These are phyloP conservation scores for Cyclotella kingstonii DNA, from an alignment of 108 stramenopile genomes.

Conservation along the genomic window DNA sequence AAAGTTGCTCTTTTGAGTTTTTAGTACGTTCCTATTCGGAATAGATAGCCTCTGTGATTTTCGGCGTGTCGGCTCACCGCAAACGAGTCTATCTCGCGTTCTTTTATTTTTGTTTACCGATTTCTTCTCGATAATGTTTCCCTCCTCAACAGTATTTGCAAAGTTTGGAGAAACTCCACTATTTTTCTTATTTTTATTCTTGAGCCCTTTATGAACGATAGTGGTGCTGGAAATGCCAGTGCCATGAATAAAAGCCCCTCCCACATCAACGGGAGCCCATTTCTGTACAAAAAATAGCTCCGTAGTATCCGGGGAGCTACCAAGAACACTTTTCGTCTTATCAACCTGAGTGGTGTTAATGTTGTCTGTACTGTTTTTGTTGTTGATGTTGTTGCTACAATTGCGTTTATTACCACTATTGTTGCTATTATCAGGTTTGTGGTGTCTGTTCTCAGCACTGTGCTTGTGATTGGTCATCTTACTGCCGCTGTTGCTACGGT, in stretches of 20 bases:
- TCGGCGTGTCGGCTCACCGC: neutral
- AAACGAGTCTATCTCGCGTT: neutral
- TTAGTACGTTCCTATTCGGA: neutral
- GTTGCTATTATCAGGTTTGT: too few relatives aligned
- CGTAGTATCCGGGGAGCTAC: neutral
- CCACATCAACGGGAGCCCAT: constrained; percentile 60
- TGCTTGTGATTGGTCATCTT: constrained; percentile 6
- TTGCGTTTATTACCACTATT: neutral
- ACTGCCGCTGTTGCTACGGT: neutral
- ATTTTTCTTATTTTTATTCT: too few relatives aligned
- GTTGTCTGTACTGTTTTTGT: constrained; percentile 10
- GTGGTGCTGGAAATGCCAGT: constrained; percentile 50
- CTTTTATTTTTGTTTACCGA: constrained; percentile 1
- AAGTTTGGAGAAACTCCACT: too few relatives aligned
- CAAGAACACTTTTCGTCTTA: neutral
- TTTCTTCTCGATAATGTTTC: too few relatives aligned
- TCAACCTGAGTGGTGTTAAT: too few relatives aligned
- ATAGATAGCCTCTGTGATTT: constrained; percentile 9
- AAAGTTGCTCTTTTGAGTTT: neutral
- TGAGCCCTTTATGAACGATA: neutral
- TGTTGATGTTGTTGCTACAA: neutral
- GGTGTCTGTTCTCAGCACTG: too few relatives aligned
- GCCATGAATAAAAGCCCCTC: constrained; percentile 90
- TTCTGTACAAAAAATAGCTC: constrained; percentile 21
- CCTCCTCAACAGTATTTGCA: too few relatives aligned